These are phyloP conservation scores for Parastagonospora nodorum DNA, from an alignment of 2,329 filamentous ascomycete species.

Conservation along the genomic window DNA sequence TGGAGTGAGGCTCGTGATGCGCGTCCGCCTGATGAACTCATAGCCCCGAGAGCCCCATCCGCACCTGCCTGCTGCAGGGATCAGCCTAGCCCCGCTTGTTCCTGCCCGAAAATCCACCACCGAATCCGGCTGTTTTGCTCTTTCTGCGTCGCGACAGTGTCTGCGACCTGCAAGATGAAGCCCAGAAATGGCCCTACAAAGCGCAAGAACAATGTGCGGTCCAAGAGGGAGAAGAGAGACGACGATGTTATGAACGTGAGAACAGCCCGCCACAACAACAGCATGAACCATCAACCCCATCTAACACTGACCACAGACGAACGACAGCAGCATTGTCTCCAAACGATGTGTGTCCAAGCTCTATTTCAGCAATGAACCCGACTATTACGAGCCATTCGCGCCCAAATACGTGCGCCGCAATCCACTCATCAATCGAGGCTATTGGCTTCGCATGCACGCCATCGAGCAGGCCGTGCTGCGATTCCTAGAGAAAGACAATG, in stretches of 20 bases:
- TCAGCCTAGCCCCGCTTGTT: slow-evolving; percentile 30
- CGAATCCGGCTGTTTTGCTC: slow-evolving; percentile 7
- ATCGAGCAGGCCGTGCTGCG: slow-evolving; percentile 74
- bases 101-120: slow-evolving; percentile 23
- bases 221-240: slow-evolving; percentile 49
- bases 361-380: slow-evolving; percentile 76
- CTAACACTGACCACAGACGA: slow-evolving; percentile 63
- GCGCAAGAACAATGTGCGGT: slow-evolving; percentile 18
- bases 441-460: slow-evolving; percentile 82
- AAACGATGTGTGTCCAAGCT: slow-evolving; percentile 91
- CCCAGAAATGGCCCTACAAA: slow-evolving; percentile 15
- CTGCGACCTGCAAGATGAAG: slow-evolving; percentile 13
- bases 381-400: slow-evolving; percentile 89
- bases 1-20: slow-evolving; percentile 9
- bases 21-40: slow-evolving; percentile 8
- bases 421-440: slow-evolving; percentile 89
- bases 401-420: slow-evolving; percentile 79
- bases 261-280: neutral
- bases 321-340: slow-evolving; percentile 89
- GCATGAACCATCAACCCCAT: neutral
- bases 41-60: neutral
- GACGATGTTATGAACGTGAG: slow-evolving; percentile 63
- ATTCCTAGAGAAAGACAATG: slow-evolving; percentile 67
- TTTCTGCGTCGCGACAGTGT: slow-evolving; percentile 9
- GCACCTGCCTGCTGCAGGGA: slow-evolving; percentile 19